Conservation (phyloP, 2,329 filamentous ascomycete genomes). For the Dactylellina parvicollis region DNA sequence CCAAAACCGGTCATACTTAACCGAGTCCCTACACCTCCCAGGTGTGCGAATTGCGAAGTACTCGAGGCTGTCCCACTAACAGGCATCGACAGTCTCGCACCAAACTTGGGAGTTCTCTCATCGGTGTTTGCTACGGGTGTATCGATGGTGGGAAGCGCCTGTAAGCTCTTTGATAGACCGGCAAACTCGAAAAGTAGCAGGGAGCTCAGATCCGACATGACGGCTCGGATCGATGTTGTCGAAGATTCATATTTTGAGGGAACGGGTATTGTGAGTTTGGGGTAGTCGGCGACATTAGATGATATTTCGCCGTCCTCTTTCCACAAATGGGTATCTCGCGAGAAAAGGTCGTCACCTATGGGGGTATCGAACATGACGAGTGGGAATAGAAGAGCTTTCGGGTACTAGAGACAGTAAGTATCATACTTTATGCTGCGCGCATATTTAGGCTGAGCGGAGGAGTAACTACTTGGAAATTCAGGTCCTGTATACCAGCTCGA, state of each 20-base stretch:
- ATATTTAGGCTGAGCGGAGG: background rate
- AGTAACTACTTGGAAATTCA: conserved; percentile 43
- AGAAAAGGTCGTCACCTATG: conserved; percentile 61
- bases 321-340: conserved; percentile 61
- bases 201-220: conserved; percentile 81
- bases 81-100: conserved; percentile 82
- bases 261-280: conserved; percentile 72
- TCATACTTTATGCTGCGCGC: background rate
- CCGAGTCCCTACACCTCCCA: conserved; percentile 59
- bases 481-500: conserved; percentile 42
- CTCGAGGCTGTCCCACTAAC: conserved; percentile 69
- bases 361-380: conserved; percentile 81
- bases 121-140: conserved; percentile 72
- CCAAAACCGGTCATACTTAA: conserved; percentile 75
- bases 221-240: conserved; percentile 80
- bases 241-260: conserved; percentile 75
- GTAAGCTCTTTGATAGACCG: conserved; percentile 75
- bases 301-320: conserved; percentile 44
- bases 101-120: conserved; percentile 59
- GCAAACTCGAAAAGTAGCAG: conserved; percentile 79
- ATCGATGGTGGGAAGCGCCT: conserved; percentile 78
- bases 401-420: conserved; percentile 69
- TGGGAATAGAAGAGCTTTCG: conserved; percentile 79
- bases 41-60: conserved; percentile 66
- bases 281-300: conserved; percentile 54